Evolutionary conservation across 208 protist species (phyloP).

Genomic region (Wallacemonas rigidus): DNA sequence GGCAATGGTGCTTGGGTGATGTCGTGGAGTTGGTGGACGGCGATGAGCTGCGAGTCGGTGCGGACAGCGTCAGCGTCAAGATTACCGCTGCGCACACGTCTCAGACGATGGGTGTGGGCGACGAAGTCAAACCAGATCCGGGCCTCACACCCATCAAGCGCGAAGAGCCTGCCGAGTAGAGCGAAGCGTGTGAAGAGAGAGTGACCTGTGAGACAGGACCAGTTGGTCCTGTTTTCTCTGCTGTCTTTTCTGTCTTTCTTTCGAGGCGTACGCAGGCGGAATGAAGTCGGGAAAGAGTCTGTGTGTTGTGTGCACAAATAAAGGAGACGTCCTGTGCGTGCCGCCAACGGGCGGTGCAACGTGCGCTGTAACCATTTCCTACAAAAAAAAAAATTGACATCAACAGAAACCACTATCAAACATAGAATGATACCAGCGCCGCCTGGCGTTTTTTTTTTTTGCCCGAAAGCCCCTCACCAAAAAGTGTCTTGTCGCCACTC

Average conservation of each 20-base stretch:
- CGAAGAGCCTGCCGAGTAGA: constrained; percentile 2
- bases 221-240: not conserved
- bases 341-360: too few species aligned
- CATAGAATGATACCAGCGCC: too few species aligned
- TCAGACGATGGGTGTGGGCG: not conserved
- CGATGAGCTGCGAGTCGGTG: constrained; percentile 31
- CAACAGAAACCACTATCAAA: too few species aligned
- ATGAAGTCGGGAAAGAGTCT: too few species aligned
- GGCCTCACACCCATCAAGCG: constrained; percentile 1
- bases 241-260: not conserved
- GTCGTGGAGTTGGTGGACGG: constrained; percentile 42
- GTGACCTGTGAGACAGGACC: not conserved
- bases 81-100: not conserved
- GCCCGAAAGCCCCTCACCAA: too few species aligned
- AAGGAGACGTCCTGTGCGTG: too few species aligned
- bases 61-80: not conserved
- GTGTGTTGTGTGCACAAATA: too few species aligned
- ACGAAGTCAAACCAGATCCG: constrained; percentile 28
- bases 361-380: too few species aligned
- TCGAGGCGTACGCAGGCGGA: too few species aligned
- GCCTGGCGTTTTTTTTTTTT: too few species aligned
- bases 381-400: too few species aligned
- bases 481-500: too few species aligned
- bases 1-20: constrained; percentile 44
- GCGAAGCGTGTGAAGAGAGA: not conserved